phyloP scores from a whole-genome alignment of 306 rosid genomes.

The Acacia melanoxylon region DNA sequence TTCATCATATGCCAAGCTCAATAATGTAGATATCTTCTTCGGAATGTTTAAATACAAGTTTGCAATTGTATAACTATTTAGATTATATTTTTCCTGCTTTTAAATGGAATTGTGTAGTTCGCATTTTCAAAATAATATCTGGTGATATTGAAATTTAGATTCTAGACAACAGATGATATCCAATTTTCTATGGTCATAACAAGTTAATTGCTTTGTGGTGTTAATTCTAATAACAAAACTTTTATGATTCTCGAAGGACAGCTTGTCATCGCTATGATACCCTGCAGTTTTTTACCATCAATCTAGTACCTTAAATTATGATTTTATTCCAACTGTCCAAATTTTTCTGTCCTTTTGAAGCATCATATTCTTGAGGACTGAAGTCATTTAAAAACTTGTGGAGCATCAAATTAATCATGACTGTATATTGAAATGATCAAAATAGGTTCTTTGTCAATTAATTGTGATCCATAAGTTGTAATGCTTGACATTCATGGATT shows the following conservation, averaged over 20 bases:
- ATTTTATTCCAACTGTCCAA: not conserved
- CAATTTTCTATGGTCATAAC: not conserved
- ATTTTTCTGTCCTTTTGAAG: not conserved
- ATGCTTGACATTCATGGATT: conserved; percentile 24
- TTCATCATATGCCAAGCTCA: not conserved
- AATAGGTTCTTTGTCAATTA: not conserved
- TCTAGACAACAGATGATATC: not conserved
- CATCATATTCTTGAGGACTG: not conserved
- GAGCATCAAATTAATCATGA: not conserved
- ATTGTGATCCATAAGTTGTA: not conserved
- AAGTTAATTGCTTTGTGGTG: not conserved
- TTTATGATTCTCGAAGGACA: not conserved
- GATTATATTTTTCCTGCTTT: not conserved
- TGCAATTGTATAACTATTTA: not conserved
- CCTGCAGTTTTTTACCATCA: not conserved
- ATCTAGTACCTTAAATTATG: not conserved
- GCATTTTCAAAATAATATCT: not conserved
- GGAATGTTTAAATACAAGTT: not conserved
- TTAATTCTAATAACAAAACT: not conserved
- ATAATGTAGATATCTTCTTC: not conserved
- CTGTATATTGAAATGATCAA: not conserved
- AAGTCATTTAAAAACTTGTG: not conserved
- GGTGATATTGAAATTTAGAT: not conserved
- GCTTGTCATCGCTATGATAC: not conserved
- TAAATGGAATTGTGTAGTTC: not conserved